Base-by-base conservation (phyloP, 495 filamentous ascomycete genomes). In the Cetradonia linearis region DNA sequence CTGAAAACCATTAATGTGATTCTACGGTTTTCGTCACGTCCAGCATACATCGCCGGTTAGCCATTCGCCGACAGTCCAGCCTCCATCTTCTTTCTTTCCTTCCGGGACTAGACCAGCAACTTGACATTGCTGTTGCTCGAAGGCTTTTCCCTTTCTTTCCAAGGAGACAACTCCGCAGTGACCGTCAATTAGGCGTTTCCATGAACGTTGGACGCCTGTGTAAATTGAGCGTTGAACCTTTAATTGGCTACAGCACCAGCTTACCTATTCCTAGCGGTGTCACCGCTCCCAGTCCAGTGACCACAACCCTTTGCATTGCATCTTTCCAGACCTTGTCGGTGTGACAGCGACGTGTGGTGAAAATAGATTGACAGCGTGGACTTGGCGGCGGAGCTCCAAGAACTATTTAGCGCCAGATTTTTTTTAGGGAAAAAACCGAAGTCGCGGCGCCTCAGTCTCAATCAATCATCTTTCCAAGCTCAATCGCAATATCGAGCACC, bases 241-340 rank as follows among this genome's bases (percentile, higher is more conserved):
- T 36, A 57, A 34, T 54, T 50, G 34, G 44, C 27, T 46, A 46
- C 27, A 13, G 2, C 2, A 49, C 59, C n/a, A 16, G 20, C 13
- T 33, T 65, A 86, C 85, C 91, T 42, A 95, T 82, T 57, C 87
- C 92, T 25, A 98, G 78, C 50, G 93, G 93, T 56, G 93, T 95
- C 56, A 98, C 83, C 66, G 89, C 88, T 46, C 93, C 93, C 55
- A 98, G 78, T 69, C 93, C 93, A 49, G 93, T 97, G 66, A 97
- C 86, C 66, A 96, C 93, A 66, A 97, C 93, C 65, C 89, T 85
- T 73, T 91, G 86, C 92, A 95, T 93, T 66, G 70, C 77, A 80
- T 78, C 30, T 59, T 58, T 28, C 28, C 59, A 53, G 27, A 13
- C 2, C n/a, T n/a, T n/a, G n/a, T n/a, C n/a, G n/a, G n/a, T n/a